These are phyloP conservation scores for Leccinum rimulosum DNA, from an alignment of 768 basidiomycete genomes.

Conservation along the genomic window DNA sequence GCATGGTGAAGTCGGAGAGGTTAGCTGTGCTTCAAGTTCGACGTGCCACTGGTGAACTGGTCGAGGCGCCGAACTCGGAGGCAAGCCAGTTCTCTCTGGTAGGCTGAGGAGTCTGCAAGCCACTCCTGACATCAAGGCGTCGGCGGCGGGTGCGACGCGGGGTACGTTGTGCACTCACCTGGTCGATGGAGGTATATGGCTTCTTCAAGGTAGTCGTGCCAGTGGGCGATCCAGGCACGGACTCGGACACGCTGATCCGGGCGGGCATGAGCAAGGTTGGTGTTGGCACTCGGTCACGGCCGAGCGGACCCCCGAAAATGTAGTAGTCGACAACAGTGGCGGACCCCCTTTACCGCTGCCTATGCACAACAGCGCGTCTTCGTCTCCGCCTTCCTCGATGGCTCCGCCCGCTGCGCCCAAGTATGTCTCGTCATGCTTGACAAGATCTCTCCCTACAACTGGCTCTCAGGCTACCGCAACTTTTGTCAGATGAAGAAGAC, in stretches of 20 bases:
- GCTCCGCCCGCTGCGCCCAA: constrained; percentile 19
- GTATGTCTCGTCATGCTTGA: constrained; percentile 61
- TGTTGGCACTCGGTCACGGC: constrained; percentile 36
- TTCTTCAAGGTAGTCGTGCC: constrained; percentile 45
- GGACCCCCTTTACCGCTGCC: constrained; percentile 39
- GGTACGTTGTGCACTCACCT: constrained; percentile 35
- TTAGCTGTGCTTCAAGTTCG: constrained; percentile 55
- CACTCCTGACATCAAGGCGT: constrained; percentile 51
- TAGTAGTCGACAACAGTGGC: constrained; percentile 44
- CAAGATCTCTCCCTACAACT: constrained; percentile 79
- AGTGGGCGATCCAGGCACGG: constrained; percentile 46
- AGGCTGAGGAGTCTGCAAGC: constrained; percentile 63
- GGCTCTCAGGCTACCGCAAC: constrained; percentile 77
- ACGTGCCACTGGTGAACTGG: constrained; percentile 50
- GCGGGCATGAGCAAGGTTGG: constrained; percentile 16
- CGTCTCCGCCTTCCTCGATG: constrained; percentile 16
- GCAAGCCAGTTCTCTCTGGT: constrained; percentile 45
- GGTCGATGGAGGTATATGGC: constrained; percentile 52
- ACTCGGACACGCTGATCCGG: constrained; percentile 31
- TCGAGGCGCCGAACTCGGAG: constrained; percentile 46
- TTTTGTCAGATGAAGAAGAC: constrained; percentile 80
- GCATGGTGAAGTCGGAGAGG: constrained; percentile 67
- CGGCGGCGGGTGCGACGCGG: background rate
- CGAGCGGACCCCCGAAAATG: too few relatives aligned
- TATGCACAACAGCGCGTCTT: constrained; percentile 19